These are phyloP conservation scores for Lachancea lanzarotensis DNA, from an alignment of 805 yeast genomes.

Conservation along the genomic window DNA sequence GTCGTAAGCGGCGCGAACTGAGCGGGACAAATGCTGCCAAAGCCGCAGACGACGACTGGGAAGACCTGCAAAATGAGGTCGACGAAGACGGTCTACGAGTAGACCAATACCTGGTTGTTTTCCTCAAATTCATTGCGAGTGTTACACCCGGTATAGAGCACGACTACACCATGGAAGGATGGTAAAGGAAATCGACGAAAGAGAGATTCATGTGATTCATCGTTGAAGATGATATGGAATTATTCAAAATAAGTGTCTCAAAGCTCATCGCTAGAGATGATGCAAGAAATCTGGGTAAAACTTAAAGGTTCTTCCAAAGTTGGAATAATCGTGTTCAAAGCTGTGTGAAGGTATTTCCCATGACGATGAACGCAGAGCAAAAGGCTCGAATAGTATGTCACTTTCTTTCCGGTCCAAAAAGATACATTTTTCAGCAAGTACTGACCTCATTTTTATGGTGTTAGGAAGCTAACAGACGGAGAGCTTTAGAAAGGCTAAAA, in stretches of 20 bases:
- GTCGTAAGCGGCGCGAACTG: conserved; percentile 31
- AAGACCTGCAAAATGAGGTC: conserved; percentile 39
- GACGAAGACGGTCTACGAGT: conserved; percentile 61
- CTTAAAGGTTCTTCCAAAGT: background rate
- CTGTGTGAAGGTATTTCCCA: background rate
- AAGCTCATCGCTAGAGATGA: background rate
- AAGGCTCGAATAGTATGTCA: conserved; percentile 31
- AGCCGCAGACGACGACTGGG: conserved; percentile 48
- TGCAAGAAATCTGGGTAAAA: too few relatives aligned
- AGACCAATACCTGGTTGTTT: conserved; percentile 85
- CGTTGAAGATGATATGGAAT: too few relatives aligned
- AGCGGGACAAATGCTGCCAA: conserved; percentile 3
- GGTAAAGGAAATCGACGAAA: conserved; percentile 30
- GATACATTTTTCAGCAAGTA: background rate
- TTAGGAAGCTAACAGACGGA: conserved; percentile 57
- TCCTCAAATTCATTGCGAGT: conserved; percentile 89
- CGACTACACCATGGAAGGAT: conserved; percentile 97
- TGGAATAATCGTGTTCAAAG: background rate
- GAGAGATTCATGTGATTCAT: background rate
- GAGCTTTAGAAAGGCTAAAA: conserved; percentile 53
- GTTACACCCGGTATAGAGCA: conserved; percentile 97
- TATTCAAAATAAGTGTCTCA: too few relatives aligned
- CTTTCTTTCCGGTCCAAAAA: background rate
- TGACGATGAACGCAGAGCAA: conserved; percentile 26
- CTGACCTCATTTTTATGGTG: background rate